A percentile compares a stretch with the other conserved stretches of the same genome.
phyloP scores from a whole-genome alignment of 805 yeast genomes.

The Yueomyces sinensis region DNA sequence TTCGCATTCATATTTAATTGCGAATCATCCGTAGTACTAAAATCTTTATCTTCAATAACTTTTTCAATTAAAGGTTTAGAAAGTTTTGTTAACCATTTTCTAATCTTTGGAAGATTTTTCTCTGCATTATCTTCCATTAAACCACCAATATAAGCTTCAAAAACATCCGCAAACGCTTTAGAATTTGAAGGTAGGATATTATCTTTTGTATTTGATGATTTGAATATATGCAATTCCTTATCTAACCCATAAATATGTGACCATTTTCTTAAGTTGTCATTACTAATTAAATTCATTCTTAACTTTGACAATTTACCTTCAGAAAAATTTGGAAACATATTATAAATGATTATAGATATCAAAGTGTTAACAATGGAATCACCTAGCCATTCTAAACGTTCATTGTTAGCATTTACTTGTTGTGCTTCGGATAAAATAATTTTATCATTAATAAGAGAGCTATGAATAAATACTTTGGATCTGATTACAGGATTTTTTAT shows the following conservation, averaged over 20 bases:
- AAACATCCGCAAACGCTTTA: constrained; percentile 75
- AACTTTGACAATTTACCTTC: constrained; percentile 74
- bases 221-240: constrained; percentile 37
- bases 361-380: constrained; percentile 69
- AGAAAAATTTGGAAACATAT: constrained; percentile 49
- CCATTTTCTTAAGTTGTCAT: constrained; percentile 59
- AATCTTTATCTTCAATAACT: constrained; percentile 9
- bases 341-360: constrained; percentile 56
- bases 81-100: constrained; percentile 42
- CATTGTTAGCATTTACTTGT: constrained; percentile 56
- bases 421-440: constrained; percentile 44
- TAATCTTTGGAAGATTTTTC: constrained; percentile 34
- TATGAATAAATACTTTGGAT: constrained; percentile 70
- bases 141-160: constrained; percentile 92
- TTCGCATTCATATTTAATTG: constrained; percentile 54
- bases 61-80: constrained; percentile 33
- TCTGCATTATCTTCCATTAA: constrained; percentile 41
- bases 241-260: constrained; percentile 56
- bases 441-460: constrained; percentile 52
- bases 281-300: constrained; percentile 60
- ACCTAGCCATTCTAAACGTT: constrained; percentile 81
- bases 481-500: constrained; percentile 46
- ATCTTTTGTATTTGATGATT: constrained; percentile 15
- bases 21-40: constrained; percentile 21
- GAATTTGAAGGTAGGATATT: constrained; percentile 37